Evolutionary conservation across 371 early-diverging fungal species (phyloP), one percentile per base, ranked within the genome.

Genomic region (Circinella umbellata): DNA sequence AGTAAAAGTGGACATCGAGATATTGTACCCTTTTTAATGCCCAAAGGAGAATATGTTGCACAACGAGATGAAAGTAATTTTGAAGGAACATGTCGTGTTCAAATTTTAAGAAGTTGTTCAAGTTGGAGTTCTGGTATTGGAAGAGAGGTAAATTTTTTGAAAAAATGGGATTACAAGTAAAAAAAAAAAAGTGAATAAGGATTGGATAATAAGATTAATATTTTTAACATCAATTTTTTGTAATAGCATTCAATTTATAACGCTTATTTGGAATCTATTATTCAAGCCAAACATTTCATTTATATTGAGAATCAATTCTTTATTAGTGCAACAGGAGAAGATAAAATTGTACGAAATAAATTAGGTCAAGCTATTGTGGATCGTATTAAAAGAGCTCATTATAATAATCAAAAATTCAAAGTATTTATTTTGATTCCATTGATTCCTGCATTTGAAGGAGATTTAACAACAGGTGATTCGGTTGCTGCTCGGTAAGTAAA

Each of bases 251-350:
- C 94, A 5, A 95, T 98, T 69, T 89, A 92, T 67, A 89, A 89
- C 47, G 97, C 96, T 4, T 97, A 98, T 76, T 69, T 91, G 62
- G 87, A 89, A 62, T 83, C 88, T 69, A 98, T 98, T 66, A 76
- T 76, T 38, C 85, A 87, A 46, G 84, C 98, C 13, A 85, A 94
- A 76, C 92, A 95, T 71, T 96, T 90, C 73, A 87, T 98, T 37
- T 98, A 98, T 80, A 96, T 98, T 67, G 97, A 98, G 76, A 97
- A 98, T 73, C 98, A 98, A 77, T 97, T 97, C 81, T 98, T 98
- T 76, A 91, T 82, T 61, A 85, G 81, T 69, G 63, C 84, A 9
- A 81, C 84, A 0, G 74, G 75, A 17, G 73, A 81, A 36, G 84
- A 84, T 60, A 82, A 83, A 53, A 42, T 80, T 15, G 68, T 85